Percentiles rank a stretch among this genome's conserved stretches.
phyloP scores from a whole-genome alignment of 1,284 basidiomycete species.

The Sporisorium reilianum region DNA sequence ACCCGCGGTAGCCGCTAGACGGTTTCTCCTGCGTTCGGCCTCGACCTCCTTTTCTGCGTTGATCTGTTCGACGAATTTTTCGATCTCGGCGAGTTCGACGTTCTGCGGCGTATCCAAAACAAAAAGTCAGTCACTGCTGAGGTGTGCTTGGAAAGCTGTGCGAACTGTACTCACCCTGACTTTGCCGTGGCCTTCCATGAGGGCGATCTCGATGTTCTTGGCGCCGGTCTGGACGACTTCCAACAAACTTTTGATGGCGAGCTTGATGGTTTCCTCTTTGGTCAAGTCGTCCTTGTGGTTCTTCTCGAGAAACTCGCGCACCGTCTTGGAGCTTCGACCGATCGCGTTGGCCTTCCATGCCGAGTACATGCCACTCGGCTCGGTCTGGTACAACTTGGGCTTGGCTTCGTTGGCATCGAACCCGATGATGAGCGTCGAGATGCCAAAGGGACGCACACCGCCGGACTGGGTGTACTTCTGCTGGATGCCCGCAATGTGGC shows the following conservation, averaged over 20 bases:
- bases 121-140: neutral
- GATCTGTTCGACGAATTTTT: constrained; percentile 66
- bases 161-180: constrained; percentile 24
- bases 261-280: constrained; percentile 90
- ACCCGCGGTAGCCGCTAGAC: constrained; percentile 66
- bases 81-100: constrained; percentile 64
- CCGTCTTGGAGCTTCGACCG: constrained; percentile 96
- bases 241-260: constrained; percentile 93
- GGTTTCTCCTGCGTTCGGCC: constrained; percentile 65
- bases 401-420: constrained; percentile 92
- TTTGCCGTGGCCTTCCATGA: constrained; percentile 65
- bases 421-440: constrained; percentile 95
- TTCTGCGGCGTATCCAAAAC: constrained; percentile 12
- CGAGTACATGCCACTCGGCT: constrained; percentile 94
- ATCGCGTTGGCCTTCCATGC: constrained; percentile 99
- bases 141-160: neutral
- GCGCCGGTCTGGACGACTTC: constrained; percentile 99
- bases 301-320: constrained; percentile 98
- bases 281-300: constrained; percentile 92
- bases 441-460: constrained; percentile 97
- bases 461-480: constrained; percentile 99
- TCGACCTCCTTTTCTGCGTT: constrained; percentile 67
- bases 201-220: constrained; percentile 76
- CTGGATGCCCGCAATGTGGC: constrained; percentile 96
- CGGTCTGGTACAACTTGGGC: constrained; percentile 94